Evolutionary conservation across 768 basidiomycete genomes (phyloP).

Genomic region (Leccinum obscurum): DNA sequence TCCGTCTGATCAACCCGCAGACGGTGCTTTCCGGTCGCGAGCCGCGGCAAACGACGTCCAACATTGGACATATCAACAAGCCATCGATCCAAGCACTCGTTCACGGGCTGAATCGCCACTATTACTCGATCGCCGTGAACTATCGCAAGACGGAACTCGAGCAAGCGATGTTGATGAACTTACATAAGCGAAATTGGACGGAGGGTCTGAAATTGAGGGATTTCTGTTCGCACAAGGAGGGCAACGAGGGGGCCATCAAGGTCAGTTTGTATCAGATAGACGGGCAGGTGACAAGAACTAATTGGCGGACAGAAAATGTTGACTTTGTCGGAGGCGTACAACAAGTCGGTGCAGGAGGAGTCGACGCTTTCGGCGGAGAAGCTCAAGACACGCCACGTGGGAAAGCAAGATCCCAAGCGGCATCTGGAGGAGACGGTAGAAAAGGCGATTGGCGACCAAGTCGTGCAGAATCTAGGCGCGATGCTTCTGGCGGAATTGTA

Average conservation of each 20-base stretch:
- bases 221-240: slow-evolving; percentile 84
- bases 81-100: slow-evolving; percentile 99
- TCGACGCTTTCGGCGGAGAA: slow-evolving; percentile 92
- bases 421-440: slow-evolving; percentile 98
- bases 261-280: slow-evolving; percentile 44
- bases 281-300: slow-evolving; percentile 18
- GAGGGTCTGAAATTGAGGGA: slow-evolving; percentile 92
- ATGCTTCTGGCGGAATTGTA: slow-evolving; percentile 93
- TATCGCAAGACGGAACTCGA: slow-evolving; percentile 98
- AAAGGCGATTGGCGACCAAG: slow-evolving; percentile 97
- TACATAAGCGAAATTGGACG: slow-evolving; percentile 99
- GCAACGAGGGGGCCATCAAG: slow-evolving; percentile 93
- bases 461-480: slow-evolving; percentile 92
- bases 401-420: slow-evolving; percentile 97
- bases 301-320: slow-evolving; percentile 65
- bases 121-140: slow-evolving; percentile 97
- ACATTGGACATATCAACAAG: slow-evolving; percentile 98
- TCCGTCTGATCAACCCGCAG: slow-evolving; percentile 93
- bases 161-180: slow-evolving; percentile 97
- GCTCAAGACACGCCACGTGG: slow-evolving; percentile 95
- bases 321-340: slow-evolving; percentile 88
- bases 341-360: slow-evolving; percentile 97
- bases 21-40: slow-evolving; percentile 89
- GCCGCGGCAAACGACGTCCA: slow-evolving; percentile 95
- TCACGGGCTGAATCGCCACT: slow-evolving; percentile 96